These are phyloP conservation scores for Prillingera fragicola DNA, from an alignment of 1,284 basidiomycete genomes.

Conservation along the genomic window DNA sequence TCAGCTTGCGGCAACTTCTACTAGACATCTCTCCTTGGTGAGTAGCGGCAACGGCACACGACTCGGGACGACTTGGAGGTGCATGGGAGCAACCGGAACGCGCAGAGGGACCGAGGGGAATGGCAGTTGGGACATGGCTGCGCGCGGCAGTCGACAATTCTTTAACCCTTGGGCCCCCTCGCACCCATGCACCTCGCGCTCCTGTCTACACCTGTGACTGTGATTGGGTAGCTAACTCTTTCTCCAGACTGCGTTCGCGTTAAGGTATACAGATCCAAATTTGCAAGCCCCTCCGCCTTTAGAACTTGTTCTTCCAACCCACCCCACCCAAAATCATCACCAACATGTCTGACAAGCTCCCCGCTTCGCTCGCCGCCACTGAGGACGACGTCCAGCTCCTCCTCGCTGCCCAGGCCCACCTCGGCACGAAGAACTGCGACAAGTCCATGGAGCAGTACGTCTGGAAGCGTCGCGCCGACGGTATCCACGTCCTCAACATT, in stretches of 20 bases:
- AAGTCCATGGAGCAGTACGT: slow-evolving; percentile 98
- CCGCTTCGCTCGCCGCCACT: slow-evolving; percentile 83
- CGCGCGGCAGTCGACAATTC: too few species aligned
- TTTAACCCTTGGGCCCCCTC: too few species aligned
- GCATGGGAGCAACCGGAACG: too few species aligned
- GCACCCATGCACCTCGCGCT: too few species aligned
- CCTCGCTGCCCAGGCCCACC: slow-evolving; percentile 91
- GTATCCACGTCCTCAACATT: slow-evolving; percentile 94
- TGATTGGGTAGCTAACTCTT: neutral
- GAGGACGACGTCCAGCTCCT: slow-evolving; percentile 97
- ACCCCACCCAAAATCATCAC: slow-evolving; percentile 15
- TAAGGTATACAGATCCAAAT: slow-evolving; percentile 39
- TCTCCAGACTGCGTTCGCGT: slow-evolving; percentile 13
- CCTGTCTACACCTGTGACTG: too few species aligned
- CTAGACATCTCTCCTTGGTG: too few species aligned
- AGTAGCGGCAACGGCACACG: too few species aligned
- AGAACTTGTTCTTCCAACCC: slow-evolving; percentile 10
- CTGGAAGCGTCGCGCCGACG: slow-evolving; percentile 93
- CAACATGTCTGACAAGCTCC: slow-evolving; percentile 62
- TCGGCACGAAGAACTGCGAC: slow-evolving; percentile 97
- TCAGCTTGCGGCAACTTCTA: too few species aligned
- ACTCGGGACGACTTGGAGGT: too few species aligned
- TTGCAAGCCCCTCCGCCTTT: slow-evolving; percentile 36
- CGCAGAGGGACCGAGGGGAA: too few species aligned
- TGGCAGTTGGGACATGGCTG: too few species aligned